Conservation (phyloP, 176 grass and related monocot genomes). For the Rhynchospora breviuscula region DNA sequence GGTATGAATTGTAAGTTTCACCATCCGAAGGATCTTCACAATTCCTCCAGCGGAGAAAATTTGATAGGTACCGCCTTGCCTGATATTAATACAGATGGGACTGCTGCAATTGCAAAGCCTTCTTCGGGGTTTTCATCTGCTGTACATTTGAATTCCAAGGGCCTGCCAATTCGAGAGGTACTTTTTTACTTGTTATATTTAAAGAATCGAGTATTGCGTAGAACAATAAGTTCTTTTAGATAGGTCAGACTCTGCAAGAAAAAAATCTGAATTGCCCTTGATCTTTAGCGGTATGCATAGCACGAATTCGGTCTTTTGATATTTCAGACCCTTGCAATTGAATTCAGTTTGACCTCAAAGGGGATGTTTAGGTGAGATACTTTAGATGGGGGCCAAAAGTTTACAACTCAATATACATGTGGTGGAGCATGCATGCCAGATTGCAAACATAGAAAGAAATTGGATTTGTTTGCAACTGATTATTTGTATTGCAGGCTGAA, state of each 20-base stretch:
- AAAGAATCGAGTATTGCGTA: background rate
- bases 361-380: background rate
- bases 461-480: background rate
- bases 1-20: constrained; percentile 63
- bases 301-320: background rate
- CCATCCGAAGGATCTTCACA: constrained; percentile 61
- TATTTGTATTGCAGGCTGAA: constrained; percentile 57
- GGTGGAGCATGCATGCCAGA: background rate
- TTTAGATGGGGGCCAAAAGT: background rate
- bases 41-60: constrained; percentile 34
- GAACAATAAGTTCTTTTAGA: background rate
- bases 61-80: constrained; percentile 17
- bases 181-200: background rate
- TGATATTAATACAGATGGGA: constrained; percentile 18
- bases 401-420: background rate
- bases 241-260: background rate
- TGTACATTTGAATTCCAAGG: constrained; percentile 63
- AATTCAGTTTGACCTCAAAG: background rate
- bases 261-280: background rate
- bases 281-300: background rate
- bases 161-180: constrained; percentile 77
- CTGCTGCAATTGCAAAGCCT: constrained; percentile 35
- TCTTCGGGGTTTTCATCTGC: constrained; percentile 29
- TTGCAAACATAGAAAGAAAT: background rate
- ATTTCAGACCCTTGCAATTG: background rate